Conservation (phyloP, 768 basidiomycete genomes). For the Tulasnella sp. region DNA sequence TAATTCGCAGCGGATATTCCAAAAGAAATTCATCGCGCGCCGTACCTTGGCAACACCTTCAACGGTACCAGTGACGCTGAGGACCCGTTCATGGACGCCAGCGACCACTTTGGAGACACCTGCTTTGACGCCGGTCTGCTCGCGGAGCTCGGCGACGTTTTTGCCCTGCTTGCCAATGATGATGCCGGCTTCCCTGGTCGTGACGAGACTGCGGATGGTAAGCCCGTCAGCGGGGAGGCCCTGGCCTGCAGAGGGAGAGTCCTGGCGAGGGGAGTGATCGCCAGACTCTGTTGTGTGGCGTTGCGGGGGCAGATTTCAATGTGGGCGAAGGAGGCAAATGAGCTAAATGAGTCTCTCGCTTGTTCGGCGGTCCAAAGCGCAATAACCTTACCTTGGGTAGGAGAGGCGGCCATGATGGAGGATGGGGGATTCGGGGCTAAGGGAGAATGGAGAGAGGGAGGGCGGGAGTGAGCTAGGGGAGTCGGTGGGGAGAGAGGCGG, state of each 20-base stretch:
- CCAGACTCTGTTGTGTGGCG: constrained; percentile 29
- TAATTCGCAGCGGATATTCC: constrained; percentile 34
- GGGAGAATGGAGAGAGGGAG: constrained; percentile 32
- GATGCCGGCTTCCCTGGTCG: constrained; percentile 95
- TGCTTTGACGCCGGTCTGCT: constrained; percentile 95
- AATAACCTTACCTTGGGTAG: constrained; percentile 26
- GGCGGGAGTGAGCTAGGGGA: constrained; percentile 2
- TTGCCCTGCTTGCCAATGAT: constrained; percentile 97
- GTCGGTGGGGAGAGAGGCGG: not conserved
- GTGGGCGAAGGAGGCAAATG: constrained; percentile 15
- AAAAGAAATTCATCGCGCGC: constrained; percentile 22
- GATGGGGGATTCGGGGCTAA: not conserved
- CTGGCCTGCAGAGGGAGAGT: constrained; percentile 63
- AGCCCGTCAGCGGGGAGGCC: constrained; percentile 57
- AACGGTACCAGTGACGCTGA: constrained; percentile 89
- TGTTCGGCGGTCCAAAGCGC: constrained; percentile 24
- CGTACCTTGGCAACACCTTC: constrained; percentile 89
- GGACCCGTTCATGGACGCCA: constrained; percentile 96
- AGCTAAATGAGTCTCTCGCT: constrained; percentile 15
- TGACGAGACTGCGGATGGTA: constrained; percentile 92
- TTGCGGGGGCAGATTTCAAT: constrained; percentile 13
- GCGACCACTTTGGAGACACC: constrained; percentile 98
- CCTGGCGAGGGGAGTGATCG: constrained; percentile 62
- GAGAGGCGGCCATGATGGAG: constrained; percentile 32
- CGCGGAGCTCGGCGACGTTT: constrained; percentile 96